Conservation (phyloP, 805 yeast genomes). For the Teunomyces kruisii region DNA sequence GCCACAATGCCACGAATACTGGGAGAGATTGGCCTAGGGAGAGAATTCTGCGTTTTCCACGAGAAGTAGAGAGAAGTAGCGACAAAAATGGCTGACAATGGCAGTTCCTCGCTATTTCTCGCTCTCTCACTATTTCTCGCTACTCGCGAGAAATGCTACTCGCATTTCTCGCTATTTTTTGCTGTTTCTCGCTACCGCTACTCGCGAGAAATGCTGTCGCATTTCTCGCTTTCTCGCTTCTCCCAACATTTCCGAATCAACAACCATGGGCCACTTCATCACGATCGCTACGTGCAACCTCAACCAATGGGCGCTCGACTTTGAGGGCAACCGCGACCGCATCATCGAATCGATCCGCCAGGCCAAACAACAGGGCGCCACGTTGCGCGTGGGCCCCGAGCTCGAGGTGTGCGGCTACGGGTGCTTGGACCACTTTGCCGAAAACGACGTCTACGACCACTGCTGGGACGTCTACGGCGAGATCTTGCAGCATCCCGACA, state of each 20-base stretch:
- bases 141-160: neutral
- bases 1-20: too few relatives aligned
- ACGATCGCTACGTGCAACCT: slow-evolving; percentile 92
- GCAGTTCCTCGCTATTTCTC: neutral
- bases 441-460: slow-evolving; percentile 83
- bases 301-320: slow-evolving; percentile 98
- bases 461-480: slow-evolving; percentile 93
- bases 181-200: neutral
- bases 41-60: neutral
- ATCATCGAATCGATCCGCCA: slow-evolving; percentile 74
- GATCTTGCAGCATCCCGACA: slow-evolving; percentile 63
- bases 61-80: too few relatives aligned
- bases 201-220: too few relatives aligned
- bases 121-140: neutral
- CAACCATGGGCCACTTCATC: slow-evolving; percentile 75
- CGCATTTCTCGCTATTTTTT: too few relatives aligned
- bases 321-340: slow-evolving; percentile 94
- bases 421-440: slow-evolving; percentile 90
- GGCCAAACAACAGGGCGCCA: slow-evolving; percentile 77
- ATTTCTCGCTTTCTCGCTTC: neutral
- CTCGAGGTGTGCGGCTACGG: slow-evolving; percentile 94
- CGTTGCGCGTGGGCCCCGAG: slow-evolving; percentile 94
- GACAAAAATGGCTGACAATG: too few relatives aligned
- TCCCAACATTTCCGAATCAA: too few relatives aligned
- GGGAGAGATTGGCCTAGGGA: too few relatives aligned